phyloP scores from a whole-genome alignment of 116 monocot genomes.

The Phalaenopsis hybrid region DNA sequence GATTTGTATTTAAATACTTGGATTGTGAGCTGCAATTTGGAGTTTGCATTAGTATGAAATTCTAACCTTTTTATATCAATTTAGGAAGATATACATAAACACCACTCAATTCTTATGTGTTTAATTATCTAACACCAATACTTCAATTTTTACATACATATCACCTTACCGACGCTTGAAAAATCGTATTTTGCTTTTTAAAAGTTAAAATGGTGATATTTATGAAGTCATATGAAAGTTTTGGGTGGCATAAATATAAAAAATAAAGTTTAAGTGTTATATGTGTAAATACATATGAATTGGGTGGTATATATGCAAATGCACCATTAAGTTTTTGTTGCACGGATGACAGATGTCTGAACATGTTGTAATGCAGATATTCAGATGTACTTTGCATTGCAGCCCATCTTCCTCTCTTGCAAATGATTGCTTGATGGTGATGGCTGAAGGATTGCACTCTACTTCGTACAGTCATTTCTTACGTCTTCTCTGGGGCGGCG shows the following conservation, averaged over 20 bases:
- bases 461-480: slow-evolving; percentile 55
- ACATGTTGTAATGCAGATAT: slow-evolving; percentile 42
- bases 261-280: no score
- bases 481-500: slow-evolving; percentile 57
- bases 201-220: no score
- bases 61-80: neutral
- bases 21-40: neutral
- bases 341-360: neutral
- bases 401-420: slow-evolving; percentile 60
- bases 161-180: no score
- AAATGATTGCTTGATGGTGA: slow-evolving; percentile 68
- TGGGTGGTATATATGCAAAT: no score
- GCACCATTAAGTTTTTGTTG: neutral
- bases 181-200: no score
- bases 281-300: no score
- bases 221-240: no score
- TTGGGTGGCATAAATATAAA: no score
- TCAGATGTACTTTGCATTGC: slow-evolving; percentile 68
- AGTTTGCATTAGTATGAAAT: neutral
- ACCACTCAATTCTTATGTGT: no score
- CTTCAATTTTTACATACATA: no score
- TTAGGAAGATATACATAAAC: neutral
- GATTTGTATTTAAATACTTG: neutral
- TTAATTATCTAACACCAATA: no score
- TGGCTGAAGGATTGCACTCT: slow-evolving; percentile 73